Evolutionary conservation across 164 flowering plant species (phyloP).

Genomic region (Umbellularia californica): DNA sequence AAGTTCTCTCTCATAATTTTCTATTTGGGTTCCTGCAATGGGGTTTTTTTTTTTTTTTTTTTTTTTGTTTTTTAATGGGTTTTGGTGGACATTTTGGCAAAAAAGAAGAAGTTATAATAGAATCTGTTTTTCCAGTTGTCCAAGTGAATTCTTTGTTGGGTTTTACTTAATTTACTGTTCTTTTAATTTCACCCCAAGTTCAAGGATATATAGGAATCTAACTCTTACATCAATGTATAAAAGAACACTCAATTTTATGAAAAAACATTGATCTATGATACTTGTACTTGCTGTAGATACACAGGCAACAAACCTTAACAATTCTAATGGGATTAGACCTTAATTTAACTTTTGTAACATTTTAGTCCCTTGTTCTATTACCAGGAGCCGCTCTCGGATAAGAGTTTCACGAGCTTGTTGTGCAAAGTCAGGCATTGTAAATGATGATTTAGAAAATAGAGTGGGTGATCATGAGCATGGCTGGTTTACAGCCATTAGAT

Average conservation of each 20-base stretch:
- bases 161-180: too few species aligned
- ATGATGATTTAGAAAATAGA: constrained; percentile 13
- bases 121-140: too few species aligned
- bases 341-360: neutral
- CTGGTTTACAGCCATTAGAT: constrained; percentile 3
- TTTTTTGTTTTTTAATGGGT: too few species aligned
- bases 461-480: constrained; percentile 7
- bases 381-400: constrained; percentile 20
- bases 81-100: too few species aligned
- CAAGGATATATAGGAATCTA: neutral
- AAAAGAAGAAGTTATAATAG: too few species aligned
- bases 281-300: too few species aligned
- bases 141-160: too few species aligned
- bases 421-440: constrained; percentile 18
- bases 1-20: too few species aligned
- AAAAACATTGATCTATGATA: neutral
- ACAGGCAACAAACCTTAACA: neutral
- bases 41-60: too few species aligned
- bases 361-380: neutral
- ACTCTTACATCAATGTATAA: neutral
- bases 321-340: neutral
- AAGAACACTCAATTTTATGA: neutral
- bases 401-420: constrained; percentile 20
- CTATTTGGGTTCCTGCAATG: too few species aligned
- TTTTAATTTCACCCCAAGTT: neutral